Conservation (phyloP, 352 stramenopile species). For the Phytophthora brassicae region DNA sequence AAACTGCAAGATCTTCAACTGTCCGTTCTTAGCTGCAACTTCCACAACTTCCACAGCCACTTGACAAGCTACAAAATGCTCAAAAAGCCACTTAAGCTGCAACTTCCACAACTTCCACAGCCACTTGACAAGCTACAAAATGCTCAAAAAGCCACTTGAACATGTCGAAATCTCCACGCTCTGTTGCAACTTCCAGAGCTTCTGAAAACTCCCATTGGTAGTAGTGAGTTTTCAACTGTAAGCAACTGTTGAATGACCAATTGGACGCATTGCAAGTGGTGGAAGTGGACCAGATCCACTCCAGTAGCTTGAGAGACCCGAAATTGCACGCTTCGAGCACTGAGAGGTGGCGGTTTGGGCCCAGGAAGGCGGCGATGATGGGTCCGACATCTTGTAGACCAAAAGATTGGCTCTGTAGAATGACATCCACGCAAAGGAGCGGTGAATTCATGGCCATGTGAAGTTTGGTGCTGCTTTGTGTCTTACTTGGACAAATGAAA, state of each 20-base stretch:
- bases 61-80: slow-evolving; percentile 9
- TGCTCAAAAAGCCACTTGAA: slow-evolving; percentile 20
- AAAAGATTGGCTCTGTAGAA: not conserved
- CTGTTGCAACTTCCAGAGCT: slow-evolving; percentile 13
- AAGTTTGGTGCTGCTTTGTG: not conserved
- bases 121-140: slow-evolving; percentile 12
- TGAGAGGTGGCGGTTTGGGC: slow-evolving; percentile 7
- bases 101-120: slow-evolving; percentile 11
- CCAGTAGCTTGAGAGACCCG: slow-evolving; percentile 14
- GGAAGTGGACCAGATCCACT: slow-evolving; percentile 13
- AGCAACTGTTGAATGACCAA: not conserved
- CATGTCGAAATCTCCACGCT: too few relatives aligned
- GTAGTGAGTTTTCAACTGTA: not conserved
- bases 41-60: slow-evolving; percentile 16
- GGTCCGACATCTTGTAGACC: slow-evolving; percentile 8
- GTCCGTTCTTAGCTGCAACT: slow-evolving; percentile 6
- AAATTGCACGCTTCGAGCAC: slow-evolving; percentile 12
- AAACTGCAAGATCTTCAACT: slow-evolving; percentile 7
- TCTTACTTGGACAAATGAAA: not conserved
- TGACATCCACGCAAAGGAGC: slow-evolving; percentile 5
- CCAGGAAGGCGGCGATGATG: slow-evolving; percentile 15
- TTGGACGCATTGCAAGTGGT: not conserved
- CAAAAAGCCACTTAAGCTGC: slow-evolving; percentile 20
- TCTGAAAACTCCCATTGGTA: slow-evolving; percentile 7
- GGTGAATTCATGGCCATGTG: not conserved